phyloP scores from a whole-genome alignment of 768 basidiomycete genomes.

The Infundibulicybe gibba region DNA sequence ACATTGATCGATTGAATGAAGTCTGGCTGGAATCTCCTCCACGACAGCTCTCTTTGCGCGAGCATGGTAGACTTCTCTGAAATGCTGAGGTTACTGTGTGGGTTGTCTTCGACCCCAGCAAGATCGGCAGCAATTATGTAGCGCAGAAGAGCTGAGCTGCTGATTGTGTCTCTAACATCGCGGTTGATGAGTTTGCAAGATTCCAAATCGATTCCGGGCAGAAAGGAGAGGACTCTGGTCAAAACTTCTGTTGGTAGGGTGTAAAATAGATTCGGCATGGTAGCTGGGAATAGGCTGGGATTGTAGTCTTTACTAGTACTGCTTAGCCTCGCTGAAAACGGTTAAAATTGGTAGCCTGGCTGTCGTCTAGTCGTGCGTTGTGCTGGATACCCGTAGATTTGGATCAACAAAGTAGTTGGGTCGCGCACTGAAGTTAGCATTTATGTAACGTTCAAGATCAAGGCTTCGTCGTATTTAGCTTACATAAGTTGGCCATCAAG shows the following conservation, averaged over 20 bases:
- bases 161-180: slow-evolving; percentile 19
- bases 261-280: slow-evolving; percentile 7
- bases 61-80: slow-evolving; percentile 21
- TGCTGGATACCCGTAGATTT: too few species aligned
- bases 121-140: slow-evolving; percentile 23
- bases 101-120: slow-evolving; percentile 26
- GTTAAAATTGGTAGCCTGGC: too few species aligned
- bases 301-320: too few species aligned
- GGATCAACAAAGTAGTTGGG: too few species aligned
- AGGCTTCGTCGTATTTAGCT: too few species aligned
- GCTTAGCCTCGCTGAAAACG: too few species aligned
- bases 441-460: too few species aligned
- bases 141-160: slow-evolving; percentile 23
- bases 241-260: slow-evolving; percentile 29
- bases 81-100: slow-evolving; percentile 10
- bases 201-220: slow-evolving; percentile 19
- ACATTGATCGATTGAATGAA: slow-evolving; percentile 20
- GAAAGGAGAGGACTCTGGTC: slow-evolving; percentile 15
- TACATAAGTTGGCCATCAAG: too few species aligned
- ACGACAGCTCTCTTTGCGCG: slow-evolving; percentile 19
- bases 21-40: slow-evolving; percentile 16
- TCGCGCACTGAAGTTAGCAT: too few species aligned
- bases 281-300: too few species aligned
- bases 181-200: slow-evolving; percentile 16
- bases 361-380: too few species aligned